Conservation (phyloP, 202 grass and related monocot species). For the Musa balbisiana region DNA sequence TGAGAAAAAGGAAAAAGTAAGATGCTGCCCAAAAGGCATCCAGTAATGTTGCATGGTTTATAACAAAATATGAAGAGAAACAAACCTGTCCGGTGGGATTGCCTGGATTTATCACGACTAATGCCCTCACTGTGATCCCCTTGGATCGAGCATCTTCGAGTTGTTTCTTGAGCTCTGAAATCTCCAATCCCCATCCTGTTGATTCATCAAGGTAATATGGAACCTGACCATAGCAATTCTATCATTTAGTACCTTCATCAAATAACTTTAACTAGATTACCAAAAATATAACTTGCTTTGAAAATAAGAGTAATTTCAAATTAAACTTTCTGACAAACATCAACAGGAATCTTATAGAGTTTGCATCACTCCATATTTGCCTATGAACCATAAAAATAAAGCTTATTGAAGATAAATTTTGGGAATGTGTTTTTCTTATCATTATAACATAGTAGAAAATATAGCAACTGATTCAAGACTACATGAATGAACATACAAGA, state of each 20-base stretch:
- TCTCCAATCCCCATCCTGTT: slow-evolving; percentile 90
- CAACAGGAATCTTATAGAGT: not conserved
- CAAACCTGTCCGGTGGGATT: slow-evolving; percentile 97
- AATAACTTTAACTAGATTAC: not conserved
- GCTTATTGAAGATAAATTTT: not conserved
- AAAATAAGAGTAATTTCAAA: not conserved
- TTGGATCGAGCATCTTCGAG: slow-evolving; percentile 73
- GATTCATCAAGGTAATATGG: slow-evolving; percentile 95
- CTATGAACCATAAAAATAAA: not conserved
- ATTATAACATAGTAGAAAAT: not conserved
- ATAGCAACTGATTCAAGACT: not conserved
- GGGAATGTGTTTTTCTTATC: not conserved
- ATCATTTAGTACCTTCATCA: not conserved
- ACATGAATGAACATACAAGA: slow-evolving; percentile 52
- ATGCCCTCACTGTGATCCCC: slow-evolving; percentile 69
- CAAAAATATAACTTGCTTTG: not conserved
- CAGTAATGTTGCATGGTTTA: not conserved
- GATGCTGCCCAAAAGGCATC: not conserved
- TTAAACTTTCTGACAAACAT: not conserved
- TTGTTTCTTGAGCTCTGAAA: slow-evolving; percentile 84
- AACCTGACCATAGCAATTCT: slow-evolving; percentile 36
- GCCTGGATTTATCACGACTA: slow-evolving; percentile 98
- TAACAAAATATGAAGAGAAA: slow-evolving; percentile 1
- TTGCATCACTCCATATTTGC: not conserved
- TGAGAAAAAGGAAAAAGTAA: not conserved